Evolutionary conservation across 169 alveolate genomes (phyloP).

Genomic region (Plasmodium malariae): DNA sequence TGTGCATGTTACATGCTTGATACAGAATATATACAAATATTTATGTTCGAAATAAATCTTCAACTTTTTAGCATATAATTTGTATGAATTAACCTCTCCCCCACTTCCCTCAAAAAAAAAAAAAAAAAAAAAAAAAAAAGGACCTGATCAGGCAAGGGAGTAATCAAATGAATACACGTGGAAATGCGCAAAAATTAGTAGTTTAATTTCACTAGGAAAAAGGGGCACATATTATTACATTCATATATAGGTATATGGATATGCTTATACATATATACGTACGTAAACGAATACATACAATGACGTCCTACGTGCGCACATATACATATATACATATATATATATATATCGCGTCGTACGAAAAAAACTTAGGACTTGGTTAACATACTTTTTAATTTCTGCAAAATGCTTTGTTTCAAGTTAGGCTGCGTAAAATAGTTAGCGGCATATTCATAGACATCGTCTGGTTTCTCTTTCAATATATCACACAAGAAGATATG

Average conservation of each 20-base stretch:
- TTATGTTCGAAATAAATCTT: too few relatives aligned
- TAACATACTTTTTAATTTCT: slow-evolving; percentile 7
- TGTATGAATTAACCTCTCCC: too few relatives aligned
- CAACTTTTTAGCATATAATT: too few relatives aligned
- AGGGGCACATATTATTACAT: not conserved
- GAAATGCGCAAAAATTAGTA: too few relatives aligned
- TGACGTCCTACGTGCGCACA: too few relatives aligned
- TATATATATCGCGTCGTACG: not conserved
- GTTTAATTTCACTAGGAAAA: too few relatives aligned
- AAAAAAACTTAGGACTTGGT: not conserved
- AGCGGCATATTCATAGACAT: slow-evolving; percentile 55
- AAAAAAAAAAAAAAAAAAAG: not conserved
- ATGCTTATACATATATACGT: not conserved
- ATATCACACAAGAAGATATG: slow-evolving; percentile 45
- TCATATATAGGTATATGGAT: not conserved
- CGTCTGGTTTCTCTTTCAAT: slow-evolving; percentile 54
- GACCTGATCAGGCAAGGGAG: not conserved
- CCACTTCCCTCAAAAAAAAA: too few relatives aligned
- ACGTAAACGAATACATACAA: not conserved
- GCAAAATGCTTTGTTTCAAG: slow-evolving; percentile 9
- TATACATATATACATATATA: not conserved
- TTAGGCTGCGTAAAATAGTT: slow-evolving; percentile 47
- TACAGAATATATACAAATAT: too few relatives aligned
- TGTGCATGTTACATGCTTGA: too few relatives aligned
- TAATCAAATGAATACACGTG: not conserved